Evolutionary conservation across 228 moss, liverwort and hornwort genomes (phyloP).

Genomic region (Sphagnum magellanicum): DNA sequence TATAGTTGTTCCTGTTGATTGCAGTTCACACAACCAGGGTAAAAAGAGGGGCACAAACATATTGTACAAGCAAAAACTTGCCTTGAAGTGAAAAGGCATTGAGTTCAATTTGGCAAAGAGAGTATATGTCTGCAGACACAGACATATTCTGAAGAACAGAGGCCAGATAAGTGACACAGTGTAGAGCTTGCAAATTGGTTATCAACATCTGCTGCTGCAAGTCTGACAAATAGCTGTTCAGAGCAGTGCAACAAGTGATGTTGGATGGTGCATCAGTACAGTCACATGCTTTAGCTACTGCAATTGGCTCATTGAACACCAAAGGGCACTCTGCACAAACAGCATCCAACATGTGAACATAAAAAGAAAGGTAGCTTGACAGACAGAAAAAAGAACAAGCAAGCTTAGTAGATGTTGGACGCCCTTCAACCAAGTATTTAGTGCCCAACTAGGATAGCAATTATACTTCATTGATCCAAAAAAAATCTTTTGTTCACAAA

Average conservation of each 20-base stretch:
- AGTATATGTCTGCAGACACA: constrained; percentile 49
- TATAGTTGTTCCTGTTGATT: too few relatives aligned
- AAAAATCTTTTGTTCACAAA: too few relatives aligned
- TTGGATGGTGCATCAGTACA: constrained; percentile 42
- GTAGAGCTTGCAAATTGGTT: constrained; percentile 57
- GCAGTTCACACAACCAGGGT: too few relatives aligned
- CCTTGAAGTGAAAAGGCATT: constrained; percentile 66
- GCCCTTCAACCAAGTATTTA: too few relatives aligned
- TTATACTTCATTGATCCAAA: too few relatives aligned
- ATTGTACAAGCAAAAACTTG: constrained; percentile 1
- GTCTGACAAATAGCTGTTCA: constrained; percentile 43
- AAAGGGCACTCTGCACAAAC: constrained; percentile 49
- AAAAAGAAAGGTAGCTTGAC: too few relatives aligned
- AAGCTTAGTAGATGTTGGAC: too few relatives aligned
- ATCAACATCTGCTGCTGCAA: constrained; percentile 64
- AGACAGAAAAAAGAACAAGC: too few relatives aligned
- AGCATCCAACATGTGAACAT: not conserved
- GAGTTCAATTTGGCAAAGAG: constrained; percentile 49
- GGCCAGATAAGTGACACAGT: constrained; percentile 47
- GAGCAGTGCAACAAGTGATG: constrained; percentile 44
- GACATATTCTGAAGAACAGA: constrained; percentile 55
- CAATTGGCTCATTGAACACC: constrained; percentile 44
- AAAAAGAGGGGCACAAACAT: not conserved
- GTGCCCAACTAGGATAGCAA: too few relatives aligned
- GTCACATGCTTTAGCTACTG: constrained; percentile 51